These are phyloP conservation scores for Eremothecium cymbalariae DNA, from an alignment of 1,139 yeast species.

Conservation along the genomic window DNA sequence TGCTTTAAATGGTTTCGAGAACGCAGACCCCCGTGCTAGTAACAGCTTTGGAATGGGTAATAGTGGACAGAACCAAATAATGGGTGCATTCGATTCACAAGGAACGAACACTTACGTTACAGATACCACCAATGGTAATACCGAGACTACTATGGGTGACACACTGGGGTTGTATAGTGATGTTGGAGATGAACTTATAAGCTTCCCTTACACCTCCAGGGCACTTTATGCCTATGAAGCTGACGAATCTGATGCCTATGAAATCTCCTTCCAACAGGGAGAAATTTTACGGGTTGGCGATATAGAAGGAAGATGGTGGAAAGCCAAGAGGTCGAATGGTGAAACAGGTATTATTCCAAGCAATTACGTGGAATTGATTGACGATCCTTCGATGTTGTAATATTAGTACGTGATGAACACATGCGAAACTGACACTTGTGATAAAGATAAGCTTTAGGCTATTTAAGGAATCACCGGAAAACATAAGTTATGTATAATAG, in stretches of 20 bases:
- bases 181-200: conserved; percentile 34
- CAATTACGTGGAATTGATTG: conserved; percentile 74
- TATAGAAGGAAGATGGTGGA: conserved; percentile 98
- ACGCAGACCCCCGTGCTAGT: conserved; percentile 24
- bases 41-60: conserved; percentile 6
- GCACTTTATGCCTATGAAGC: conserved; percentile 86
- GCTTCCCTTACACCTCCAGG: conserved; percentile 76
- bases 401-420: background rate
- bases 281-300: conserved; percentile 88
- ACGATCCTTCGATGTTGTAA: conserved; percentile 7
- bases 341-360: conserved; percentile 96
- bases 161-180: conserved; percentile 31
- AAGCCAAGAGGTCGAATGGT: conserved; percentile 81
- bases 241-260: conserved; percentile 91
- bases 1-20: conserved; percentile 35
- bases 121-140: conserved; percentile 32
- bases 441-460: too few species aligned
- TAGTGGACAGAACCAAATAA: conserved; percentile 17
- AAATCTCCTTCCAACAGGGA: conserved; percentile 81
- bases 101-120: conserved; percentile 25
- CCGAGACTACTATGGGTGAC: conserved; percentile 31
- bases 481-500: too few species aligned
- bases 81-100: conserved; percentile 12
- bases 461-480: too few species aligned
- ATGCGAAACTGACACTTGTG: too few species aligned